Evolutionary conservation across 345 rosid species (phyloP).

Genomic region (Citrus hindsii): DNA sequence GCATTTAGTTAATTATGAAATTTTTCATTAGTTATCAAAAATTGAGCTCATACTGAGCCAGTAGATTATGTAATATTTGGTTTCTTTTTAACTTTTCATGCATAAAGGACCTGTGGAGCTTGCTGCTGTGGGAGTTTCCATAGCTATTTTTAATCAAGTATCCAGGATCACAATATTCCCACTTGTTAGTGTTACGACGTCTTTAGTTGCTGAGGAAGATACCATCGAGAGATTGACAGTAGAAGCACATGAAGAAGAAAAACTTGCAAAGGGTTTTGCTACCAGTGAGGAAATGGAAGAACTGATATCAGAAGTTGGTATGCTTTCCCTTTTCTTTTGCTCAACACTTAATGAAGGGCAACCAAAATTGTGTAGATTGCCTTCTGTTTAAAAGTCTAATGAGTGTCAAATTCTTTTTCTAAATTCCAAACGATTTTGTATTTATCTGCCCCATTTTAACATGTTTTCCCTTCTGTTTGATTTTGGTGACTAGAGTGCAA

Average conservation of each 20-base stretch:
- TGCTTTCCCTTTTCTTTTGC: slow-evolving; percentile 1
- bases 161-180: slow-evolving; percentile 67
- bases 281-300: slow-evolving; percentile 28
- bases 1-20: background rate
- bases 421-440: background rate
- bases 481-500: slow-evolving; percentile 19
- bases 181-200: slow-evolving; percentile 61
- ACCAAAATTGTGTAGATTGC: background rate
- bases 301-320: slow-evolving; percentile 41
- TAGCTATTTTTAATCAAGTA: slow-evolving; percentile 61
- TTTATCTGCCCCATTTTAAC: background rate
- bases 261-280: slow-evolving; percentile 20
- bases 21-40: background rate
- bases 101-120: slow-evolving; percentile 54
- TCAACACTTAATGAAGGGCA: slow-evolving; percentile 3
- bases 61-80: background rate
- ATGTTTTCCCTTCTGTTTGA: background rate
- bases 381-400: background rate
- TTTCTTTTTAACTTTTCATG: background rate
- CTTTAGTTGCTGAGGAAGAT: slow-evolving; percentile 69
- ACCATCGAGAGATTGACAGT: slow-evolving; percentile 14
- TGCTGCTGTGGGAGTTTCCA: slow-evolving; percentile 70
- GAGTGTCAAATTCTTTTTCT: background rate
- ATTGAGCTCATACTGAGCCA: background rate
- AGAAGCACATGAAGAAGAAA: slow-evolving; percentile 27